Base-by-base conservation (phyloP, 2,329 filamentous ascomycete species). In the Verticillium albo-atrum region DNA sequence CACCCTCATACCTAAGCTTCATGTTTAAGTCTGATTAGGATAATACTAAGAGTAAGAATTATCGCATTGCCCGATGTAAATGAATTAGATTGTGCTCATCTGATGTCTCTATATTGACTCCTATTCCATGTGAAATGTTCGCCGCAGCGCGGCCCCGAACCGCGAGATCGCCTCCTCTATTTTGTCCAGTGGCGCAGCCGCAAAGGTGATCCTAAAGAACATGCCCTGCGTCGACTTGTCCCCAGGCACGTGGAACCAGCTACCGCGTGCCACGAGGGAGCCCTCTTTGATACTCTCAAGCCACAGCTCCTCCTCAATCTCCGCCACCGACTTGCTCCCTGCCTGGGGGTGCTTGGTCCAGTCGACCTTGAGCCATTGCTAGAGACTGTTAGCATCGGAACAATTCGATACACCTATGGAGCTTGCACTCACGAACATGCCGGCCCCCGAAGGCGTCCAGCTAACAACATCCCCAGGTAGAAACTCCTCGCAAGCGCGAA, bases 171-270 rank as follows among this genome's bases (percentile, higher is more conserved):
- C 90, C 68, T 88, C 83, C 3, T 79, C 79, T 79, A 94, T 92
- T 65, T 86, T 84, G 56, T 87, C 83, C 12, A 82, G 79, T 10
- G 84, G 86, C 2, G 92, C 92, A 34, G 92, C 88, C 0, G 93
- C 93, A 77, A 90, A 99, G 0, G 94, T 98, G 3, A 90, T 87
- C 57, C 95, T 84, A 80, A 97, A 96, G 77, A 91, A 97, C 73
- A 97, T 79, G 23, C 86, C 88, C 10, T 80, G 78, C 6, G 79
- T 79, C 3, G 75, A 79, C 69, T 78, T 79, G 52, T 83, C 79
- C 47, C 81, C 82, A 70, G 94, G 89, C 1, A 92, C 90, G 59
- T 86, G 83, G 81, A 98, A 99, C 92, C 92, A 98, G 56, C 88
- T 92, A 3, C 94, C 94, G 54, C 90, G 84, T 60, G 90, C 92